Evolutionary conservation across 163 green algal genomes (phyloP).

Genomic region (Smithsoniella earleae): DNA sequence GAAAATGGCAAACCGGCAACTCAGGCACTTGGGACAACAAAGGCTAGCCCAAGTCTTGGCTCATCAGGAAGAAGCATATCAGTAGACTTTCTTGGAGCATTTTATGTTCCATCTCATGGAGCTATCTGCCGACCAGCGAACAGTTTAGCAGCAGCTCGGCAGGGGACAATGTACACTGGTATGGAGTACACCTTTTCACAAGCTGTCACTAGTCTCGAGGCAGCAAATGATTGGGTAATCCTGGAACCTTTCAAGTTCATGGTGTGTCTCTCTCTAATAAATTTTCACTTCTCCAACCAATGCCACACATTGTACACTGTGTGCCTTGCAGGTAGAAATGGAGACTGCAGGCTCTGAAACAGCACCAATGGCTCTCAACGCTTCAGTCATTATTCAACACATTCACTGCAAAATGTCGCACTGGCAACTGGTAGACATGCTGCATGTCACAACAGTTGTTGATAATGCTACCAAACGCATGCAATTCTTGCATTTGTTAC

Average conservation of each 20-base stretch:
- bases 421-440: background rate
- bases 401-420: background rate
- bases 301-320: background rate
- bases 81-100: background rate
- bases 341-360: slow-evolving; percentile 13
- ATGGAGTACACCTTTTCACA: background rate
- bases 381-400: slow-evolving; percentile 1
- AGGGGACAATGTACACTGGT: too few relatives aligned
- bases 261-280: background rate
- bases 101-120: background rate
- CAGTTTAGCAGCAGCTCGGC: too few relatives aligned
- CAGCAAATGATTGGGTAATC: background rate
- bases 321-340: background rate
- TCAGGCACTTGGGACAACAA: background rate
- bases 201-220: background rate
- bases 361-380: background rate
- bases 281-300: background rate
- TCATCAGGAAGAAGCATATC: background rate
- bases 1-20: background rate
- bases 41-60: too few relatives aligned
- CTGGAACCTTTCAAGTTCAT: background rate
- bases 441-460: background rate
- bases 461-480: background rate
- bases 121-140: background rate
- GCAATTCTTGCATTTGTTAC: background rate